Percentiles rank a stretch among this genome's conserved stretches.
Conservation (phyloP, 192 early-diverging fungal genomes). For the Coemansia sp. region DNA sequence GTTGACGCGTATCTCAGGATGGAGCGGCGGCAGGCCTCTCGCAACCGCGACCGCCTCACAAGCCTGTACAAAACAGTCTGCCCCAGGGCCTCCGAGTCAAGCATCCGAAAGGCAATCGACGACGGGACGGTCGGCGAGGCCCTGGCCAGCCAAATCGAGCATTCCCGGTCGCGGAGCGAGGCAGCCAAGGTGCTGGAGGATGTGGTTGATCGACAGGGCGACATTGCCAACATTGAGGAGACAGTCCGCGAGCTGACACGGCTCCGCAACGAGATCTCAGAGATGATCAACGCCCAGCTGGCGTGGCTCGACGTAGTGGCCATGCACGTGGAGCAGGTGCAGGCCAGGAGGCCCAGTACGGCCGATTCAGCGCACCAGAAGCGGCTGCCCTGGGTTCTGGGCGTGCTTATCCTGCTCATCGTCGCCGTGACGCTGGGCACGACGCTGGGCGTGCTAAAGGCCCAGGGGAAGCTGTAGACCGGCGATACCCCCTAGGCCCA, state of each 20-base stretch:
- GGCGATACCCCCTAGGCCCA: too few species aligned
- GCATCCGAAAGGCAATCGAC: conserved; percentile 18
- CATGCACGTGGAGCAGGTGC: conserved; percentile 13
- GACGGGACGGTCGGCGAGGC: conserved; percentile 1
- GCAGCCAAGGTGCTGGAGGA: conserved; percentile 27
- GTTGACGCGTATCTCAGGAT: conserved; percentile 21
- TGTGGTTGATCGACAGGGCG: conserved; percentile 21
- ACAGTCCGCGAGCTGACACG: conserved; percentile 18
- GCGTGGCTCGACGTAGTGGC: conserved; percentile 17
- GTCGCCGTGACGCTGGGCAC: background rate
- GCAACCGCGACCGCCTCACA: conserved; percentile 24
- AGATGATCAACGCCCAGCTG: conserved; percentile 35
- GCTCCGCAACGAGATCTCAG: conserved; percentile 10
- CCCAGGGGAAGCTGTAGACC: conserved; percentile 9
- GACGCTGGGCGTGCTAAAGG: conserved; percentile 7
- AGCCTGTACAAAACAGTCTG: conserved; percentile 16
- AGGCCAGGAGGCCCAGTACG: background rate
- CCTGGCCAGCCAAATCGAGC: conserved; percentile 2
- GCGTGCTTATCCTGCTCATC: conserved; percentile 10
- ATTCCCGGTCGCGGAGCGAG: too few species aligned
- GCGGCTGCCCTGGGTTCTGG: conserved; percentile 12
- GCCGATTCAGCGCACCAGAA: conserved; percentile 1
- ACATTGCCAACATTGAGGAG: conserved; percentile 24
- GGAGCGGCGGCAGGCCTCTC: conserved; percentile 14
- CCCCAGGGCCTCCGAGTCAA: conserved; percentile 16